Percentiles rank a stretch among this genome's conserved stretches.
Conservation (phyloP, 768 basidiomycete genomes). For the Pulveroboletus sp. region DNA sequence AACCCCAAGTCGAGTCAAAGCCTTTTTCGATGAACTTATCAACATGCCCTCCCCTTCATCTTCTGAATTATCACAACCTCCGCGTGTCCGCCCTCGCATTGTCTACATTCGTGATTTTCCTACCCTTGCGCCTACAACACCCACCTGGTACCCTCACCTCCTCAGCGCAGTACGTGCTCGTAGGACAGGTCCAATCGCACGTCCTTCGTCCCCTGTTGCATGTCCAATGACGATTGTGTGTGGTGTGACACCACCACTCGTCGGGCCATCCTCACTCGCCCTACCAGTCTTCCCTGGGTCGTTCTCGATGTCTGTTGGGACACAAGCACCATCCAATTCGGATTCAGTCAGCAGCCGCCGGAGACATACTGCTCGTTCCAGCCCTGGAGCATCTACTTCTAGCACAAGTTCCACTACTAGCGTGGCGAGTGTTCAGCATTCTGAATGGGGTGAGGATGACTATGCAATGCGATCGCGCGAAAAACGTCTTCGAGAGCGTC, state of each 20-base stretch:
- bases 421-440: conserved; percentile 3
- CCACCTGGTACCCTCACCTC: conserved; percentile 77
- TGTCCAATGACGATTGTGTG: conserved; percentile 82
- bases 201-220: conserved; percentile 52
- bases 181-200: conserved; percentile 58
- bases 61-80: conserved; percentile 24
- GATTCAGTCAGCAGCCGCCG: background rate
- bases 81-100: conserved; percentile 52
- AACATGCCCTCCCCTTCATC: conserved; percentile 45
- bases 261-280: conserved; percentile 36
- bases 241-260: conserved; percentile 78
- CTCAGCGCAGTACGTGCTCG: conserved; percentile 73
- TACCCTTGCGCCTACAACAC: conserved; percentile 65
- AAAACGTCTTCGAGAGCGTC: conserved; percentile 62
- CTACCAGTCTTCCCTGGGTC: conserved; percentile 8
- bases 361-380: conserved; percentile 17
- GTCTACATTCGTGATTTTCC: conserved; percentile 82
- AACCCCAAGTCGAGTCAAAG: conserved; percentile 54
- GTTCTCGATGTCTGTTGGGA: conserved; percentile 8
- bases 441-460: conserved; percentile 66
- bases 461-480: conserved; percentile 64
- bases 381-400: conserved; percentile 25
- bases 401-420: conserved; percentile 31
- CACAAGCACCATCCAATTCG: conserved; percentile 9
- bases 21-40: conserved; percentile 74